Conservation (phyloP, 805 yeast genomes). For the Saturnispora halmiae region DNA sequence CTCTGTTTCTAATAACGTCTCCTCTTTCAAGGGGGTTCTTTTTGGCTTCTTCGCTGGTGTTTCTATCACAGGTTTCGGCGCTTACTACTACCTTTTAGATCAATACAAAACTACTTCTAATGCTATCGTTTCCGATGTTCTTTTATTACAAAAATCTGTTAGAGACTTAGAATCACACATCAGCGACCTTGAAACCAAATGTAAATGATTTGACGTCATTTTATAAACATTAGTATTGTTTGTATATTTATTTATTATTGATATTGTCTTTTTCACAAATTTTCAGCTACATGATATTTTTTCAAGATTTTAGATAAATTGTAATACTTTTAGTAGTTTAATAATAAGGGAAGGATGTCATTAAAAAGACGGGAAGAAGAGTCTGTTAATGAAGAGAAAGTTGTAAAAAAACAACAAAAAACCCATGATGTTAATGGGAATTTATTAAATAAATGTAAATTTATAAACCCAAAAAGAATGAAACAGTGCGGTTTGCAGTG, state of each 20-base stretch:
- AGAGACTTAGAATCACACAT: constrained; percentile 16
- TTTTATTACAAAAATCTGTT: constrained; percentile 52
- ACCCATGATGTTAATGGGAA: constrained; percentile 6
- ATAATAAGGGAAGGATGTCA: too few relatives aligned
- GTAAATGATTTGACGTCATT: not conserved
- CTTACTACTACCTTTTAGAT: constrained; percentile 71
- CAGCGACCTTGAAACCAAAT: constrained; percentile 41
- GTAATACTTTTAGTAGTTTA: too few relatives aligned
- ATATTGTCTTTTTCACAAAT: not conserved
- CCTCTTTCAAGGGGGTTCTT: constrained; percentile 36
- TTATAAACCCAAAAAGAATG: constrained; percentile 38
- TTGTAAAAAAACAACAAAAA: constrained; percentile 2
- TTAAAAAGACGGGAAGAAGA: too few relatives aligned
- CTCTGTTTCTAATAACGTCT: constrained; percentile 9
- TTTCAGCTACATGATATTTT: not conserved
- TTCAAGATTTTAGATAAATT: too few relatives aligned
- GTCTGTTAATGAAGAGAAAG: too few relatives aligned
- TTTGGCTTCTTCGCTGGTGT: constrained; percentile 77
- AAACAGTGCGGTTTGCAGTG: constrained; percentile 57
- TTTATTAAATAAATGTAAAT: constrained; percentile 36
- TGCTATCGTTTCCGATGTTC: constrained; percentile 66
- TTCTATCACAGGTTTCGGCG: constrained; percentile 60
- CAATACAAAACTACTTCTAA: constrained; percentile 67
- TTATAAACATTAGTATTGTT: not conserved
- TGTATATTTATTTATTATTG: not conserved